Evolutionary conservation across 345 rosid species (phyloP).

Genomic region (Eucalyptus lansdowneana): DNA sequence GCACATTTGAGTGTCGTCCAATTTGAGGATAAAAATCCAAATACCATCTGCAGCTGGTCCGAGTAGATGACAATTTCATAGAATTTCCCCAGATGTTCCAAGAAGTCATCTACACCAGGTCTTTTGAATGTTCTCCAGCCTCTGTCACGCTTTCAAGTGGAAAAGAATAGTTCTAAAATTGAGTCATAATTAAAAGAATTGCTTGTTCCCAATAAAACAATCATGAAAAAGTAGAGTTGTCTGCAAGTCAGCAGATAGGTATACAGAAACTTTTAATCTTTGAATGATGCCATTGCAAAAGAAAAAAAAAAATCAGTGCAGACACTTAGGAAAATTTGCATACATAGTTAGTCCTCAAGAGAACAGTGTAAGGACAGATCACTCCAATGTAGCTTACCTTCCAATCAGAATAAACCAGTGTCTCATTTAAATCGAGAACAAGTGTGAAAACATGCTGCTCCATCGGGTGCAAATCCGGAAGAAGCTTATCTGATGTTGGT

Average conservation of each 20-base stretch:
- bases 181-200: background rate
- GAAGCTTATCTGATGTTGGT: constrained; percentile 95
- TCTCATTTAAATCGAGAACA: constrained; percentile 91
- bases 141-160: constrained; percentile 66
- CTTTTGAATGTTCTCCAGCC: constrained; percentile 99
- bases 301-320: background rate
- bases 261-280: background rate
- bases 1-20: background rate
- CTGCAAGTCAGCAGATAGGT: background rate
- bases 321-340: background rate
- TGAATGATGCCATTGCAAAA: background rate
- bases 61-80: constrained; percentile 85
- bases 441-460: constrained; percentile 87
- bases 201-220: background rate
- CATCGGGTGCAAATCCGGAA: constrained; percentile 86
- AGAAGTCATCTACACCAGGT: constrained; percentile 92
- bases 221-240: background rate
- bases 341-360: background rate
- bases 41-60: constrained; percentile 80
- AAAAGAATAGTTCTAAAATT: background rate
- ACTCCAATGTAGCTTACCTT: constrained; percentile 30
- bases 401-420: constrained; percentile 89
- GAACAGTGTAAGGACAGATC: background rate
- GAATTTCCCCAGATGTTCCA: constrained; percentile 77
- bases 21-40: background rate